These are phyloP conservation scores for Candida palmyrensis DNA, from an alignment of 805 yeast genomes.

Conservation along the genomic window DNA sequence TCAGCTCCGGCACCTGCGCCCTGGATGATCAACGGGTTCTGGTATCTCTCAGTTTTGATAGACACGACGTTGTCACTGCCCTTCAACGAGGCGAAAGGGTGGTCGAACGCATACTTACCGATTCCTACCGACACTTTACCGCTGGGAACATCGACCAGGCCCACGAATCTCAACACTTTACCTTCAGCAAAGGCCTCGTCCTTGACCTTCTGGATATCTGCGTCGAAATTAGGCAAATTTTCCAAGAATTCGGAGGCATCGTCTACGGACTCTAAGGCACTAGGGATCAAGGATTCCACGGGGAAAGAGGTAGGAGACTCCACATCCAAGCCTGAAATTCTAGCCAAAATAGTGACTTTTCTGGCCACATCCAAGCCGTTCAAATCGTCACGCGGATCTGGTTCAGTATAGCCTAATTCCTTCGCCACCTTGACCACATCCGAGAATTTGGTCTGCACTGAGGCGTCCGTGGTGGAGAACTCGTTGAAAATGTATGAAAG, in stretches of 20 bases:
- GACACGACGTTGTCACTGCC: constrained; percentile 96
- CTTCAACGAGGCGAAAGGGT: constrained; percentile 92
- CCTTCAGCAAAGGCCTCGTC: constrained; percentile 74
- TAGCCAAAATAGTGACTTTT: constrained; percentile 92
- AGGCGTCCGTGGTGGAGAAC: constrained; percentile 65
- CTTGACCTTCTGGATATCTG: constrained; percentile 70
- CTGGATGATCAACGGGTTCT: constrained; percentile 89
- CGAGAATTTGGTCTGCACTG: constrained; percentile 66
- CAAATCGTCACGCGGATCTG: constrained; percentile 98
- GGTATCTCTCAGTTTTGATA: constrained; percentile 85
- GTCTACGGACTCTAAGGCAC: constrained; percentile 66
- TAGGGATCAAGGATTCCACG: constrained; percentile 89
- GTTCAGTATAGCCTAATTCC: constrained; percentile 92
- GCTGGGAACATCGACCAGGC: constrained; percentile 74
- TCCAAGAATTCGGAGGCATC: constrained; percentile 75
- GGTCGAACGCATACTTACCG: constrained; percentile 79
- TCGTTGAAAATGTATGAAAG: constrained; percentile 92
- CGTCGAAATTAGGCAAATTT: constrained; percentile 79
- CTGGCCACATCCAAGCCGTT: constrained; percentile 98
- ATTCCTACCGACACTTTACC: constrained; percentile 79
- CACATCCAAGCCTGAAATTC: constrained; percentile 82
- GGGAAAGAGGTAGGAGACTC: constrained; percentile 90
- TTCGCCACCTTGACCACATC: constrained; percentile 88
- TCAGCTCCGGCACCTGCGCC: constrained; percentile 95
- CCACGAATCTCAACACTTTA: constrained; percentile 91